phyloP scores from a whole-genome alignment of 2,329 filamentous ascomycete species.

The Lanzia echinophila region DNA sequence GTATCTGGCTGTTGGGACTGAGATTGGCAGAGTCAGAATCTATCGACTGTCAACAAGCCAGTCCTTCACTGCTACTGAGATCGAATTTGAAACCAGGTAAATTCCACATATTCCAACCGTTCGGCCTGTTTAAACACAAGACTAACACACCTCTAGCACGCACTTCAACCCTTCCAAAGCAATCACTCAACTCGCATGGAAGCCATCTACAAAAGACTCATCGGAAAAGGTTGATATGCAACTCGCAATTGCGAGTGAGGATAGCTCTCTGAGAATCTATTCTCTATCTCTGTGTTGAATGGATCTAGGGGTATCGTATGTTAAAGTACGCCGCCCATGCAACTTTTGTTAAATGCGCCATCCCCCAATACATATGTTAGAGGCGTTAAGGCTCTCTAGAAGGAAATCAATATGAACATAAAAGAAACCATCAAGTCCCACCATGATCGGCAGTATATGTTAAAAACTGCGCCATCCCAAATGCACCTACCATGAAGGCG shows the following conservation, averaged over 20 bases:
- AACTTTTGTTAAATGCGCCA: conserved; percentile 4
- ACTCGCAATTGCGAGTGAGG: conserved; percentile 41
- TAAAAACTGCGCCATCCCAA: conserved; percentile 9
- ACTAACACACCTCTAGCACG: conserved; percentile 32
- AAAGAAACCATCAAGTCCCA: neutral
- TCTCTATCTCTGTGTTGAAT: conserved; percentile 31
- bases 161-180: conserved; percentile 36
- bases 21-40: conserved; percentile 33
- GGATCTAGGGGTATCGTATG: conserved; percentile 16
- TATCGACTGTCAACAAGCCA: conserved; percentile 10
- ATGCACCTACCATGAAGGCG: neutral
- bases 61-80: conserved; percentile 15
- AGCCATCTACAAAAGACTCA: conserved; percentile 37
- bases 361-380: conserved; percentile 1
- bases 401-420: neutral
- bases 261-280: conserved; percentile 54
- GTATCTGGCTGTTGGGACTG: conserved; percentile 52
- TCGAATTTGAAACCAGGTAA: conserved; percentile 10
- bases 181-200: conserved; percentile 58
- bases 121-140: neutral
- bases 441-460: neutral
- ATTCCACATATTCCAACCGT: neutral
- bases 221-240: conserved; percentile 16
- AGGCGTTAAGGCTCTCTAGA: conserved; percentile 10
- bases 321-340: conserved; percentile 9